A percentile compares a stretch with the other conserved stretches of the same genome.
Evolutionary conservation across 305 asterid species (phyloP).

Genomic region (Rubia tinctorum): DNA sequence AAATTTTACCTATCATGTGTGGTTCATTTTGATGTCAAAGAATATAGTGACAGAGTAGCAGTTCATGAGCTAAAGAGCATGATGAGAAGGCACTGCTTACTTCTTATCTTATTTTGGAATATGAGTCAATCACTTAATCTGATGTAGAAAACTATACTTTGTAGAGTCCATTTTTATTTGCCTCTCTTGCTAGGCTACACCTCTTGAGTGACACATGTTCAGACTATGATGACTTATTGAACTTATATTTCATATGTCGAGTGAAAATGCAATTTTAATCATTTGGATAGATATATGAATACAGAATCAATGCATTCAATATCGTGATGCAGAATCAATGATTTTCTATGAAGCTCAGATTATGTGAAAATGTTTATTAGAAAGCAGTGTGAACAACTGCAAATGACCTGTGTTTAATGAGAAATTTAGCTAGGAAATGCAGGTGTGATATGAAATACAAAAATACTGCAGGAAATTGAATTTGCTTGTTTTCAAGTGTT

Average conservation of each 20-base stretch:
- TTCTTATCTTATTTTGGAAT: not conserved
- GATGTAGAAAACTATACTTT: not conserved
- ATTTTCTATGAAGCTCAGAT: not conserved
- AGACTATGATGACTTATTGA: not conserved
- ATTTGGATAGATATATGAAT: not conserved
- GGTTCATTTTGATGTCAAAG: not conserved
- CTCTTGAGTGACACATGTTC: not conserved
- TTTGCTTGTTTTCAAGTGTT: not conserved
- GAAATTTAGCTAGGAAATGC: not conserved
- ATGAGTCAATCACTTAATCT: not conserved
- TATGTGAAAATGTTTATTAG: not conserved
- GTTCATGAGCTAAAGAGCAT: not conserved
- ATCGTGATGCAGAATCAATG: not conserved
- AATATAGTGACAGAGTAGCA: not conserved
- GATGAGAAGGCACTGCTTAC: not conserved
- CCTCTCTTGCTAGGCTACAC: not conserved
- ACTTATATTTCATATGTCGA: not conserved
- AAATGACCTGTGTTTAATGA: conserved; percentile 6
- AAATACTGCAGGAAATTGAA: not conserved
- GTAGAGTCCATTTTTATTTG: not conserved
- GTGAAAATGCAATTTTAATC: not conserved
- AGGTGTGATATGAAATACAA: no score
- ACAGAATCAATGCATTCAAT: not conserved
- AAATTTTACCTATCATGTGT: not conserved
- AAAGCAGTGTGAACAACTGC: not conserved